These are phyloP conservation scores for Usnea hakonensis DNA, from an alignment of 495 filamentous ascomycete species.

Conservation along the genomic window DNA sequence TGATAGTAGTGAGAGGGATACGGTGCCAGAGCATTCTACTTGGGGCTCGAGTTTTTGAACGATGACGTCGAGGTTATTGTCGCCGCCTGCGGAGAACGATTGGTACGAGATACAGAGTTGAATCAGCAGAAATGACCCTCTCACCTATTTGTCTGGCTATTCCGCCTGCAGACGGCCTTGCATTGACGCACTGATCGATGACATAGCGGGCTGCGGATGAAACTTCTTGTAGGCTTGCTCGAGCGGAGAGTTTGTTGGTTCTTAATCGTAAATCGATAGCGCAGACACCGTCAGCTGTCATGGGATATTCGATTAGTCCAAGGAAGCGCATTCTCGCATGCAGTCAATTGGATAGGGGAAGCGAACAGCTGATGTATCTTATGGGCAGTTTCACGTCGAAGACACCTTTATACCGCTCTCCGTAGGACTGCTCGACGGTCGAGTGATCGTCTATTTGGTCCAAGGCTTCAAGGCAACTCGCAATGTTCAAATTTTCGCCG, in stretches of 20 bases:
- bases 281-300: background rate
- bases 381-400: background rate
- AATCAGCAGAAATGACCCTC: background rate
- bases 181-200: background rate
- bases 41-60: background rate
- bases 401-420: background rate
- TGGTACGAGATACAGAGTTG: background rate
- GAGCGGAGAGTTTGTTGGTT: background rate
- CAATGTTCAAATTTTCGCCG: background rate
- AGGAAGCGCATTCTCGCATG: background rate
- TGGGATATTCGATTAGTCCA: background rate
- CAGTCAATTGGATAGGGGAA: background rate
- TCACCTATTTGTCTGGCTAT: background rate
- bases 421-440: background rate
- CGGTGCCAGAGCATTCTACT: background rate
- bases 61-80: background rate
- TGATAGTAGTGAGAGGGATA: background rate
- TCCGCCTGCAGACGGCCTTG: background rate
- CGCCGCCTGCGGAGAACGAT: background rate
- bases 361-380: slow-evolving; percentile 2
- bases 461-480: background rate
- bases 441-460: background rate
- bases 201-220: background rate
- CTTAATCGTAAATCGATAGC: background rate
- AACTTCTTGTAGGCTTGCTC: background rate